Evolutionary conservation across 2,329 filamentous ascomycete species (phyloP), one percentile per base, ranked within the genome.

Genomic region (Trichoderma asperellum): DNA sequence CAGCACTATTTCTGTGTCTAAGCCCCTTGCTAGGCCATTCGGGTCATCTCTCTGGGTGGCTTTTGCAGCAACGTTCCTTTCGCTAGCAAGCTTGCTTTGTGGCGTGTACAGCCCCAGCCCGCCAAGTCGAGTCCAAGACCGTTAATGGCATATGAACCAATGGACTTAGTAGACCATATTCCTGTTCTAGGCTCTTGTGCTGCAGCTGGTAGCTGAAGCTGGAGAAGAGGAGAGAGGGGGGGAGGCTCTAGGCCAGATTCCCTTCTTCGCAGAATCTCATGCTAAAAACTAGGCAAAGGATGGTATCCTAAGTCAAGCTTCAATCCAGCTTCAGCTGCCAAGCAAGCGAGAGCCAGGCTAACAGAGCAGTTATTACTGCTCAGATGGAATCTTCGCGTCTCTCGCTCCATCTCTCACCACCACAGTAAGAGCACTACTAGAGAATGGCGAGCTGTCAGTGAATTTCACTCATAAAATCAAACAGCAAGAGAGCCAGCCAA

Each of bases 261-360:
- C 34, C 3, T 16, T 14, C 21, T 24, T 24, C 24, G 24, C 24
- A 24, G 24, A 24, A 24, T 24, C 24, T 24, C 24, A 24, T 24
- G 24, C 24, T 24, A 12, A 21, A 40, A 21, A 8, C 29, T 40
- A 37, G 34, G 29, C 53, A 29, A 56, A 53, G 8, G 24, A 56
- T 32, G 29, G 11, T 32, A 47, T 55, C 21, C 18, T 10, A 21
- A 37, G 40, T 35, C 7, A 65, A 57, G 49, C 60, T 58, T 60
- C 53, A 60, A 8, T 27, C 18, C 62, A 57, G 37, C 62, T 53
- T 65, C 62, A 43, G 57, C 58, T n/a, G 40, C 37, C 56, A 59
- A 40, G 47, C 32, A 37, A 40, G 37, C n/a, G 37, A n/a, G 21
- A 47, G 29, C 27, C 37, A 43, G 57, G 37, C 49, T 34, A 57